These are phyloP conservation scores for Hypoxylon trugodes DNA, from an alignment of 495 filamentous ascomycete species.

Conservation along the genomic window DNA sequence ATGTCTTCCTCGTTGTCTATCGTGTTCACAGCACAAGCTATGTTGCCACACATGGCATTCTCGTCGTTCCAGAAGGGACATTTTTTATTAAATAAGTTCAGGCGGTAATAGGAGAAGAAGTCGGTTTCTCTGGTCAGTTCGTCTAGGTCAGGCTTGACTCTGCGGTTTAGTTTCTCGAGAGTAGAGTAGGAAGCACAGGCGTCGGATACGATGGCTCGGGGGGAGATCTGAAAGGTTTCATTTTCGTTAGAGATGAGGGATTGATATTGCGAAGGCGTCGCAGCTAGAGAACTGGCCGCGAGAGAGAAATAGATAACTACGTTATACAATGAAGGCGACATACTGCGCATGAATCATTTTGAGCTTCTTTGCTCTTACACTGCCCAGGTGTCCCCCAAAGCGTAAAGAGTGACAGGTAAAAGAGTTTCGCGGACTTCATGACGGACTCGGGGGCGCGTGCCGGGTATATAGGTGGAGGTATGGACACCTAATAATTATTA, in stretches of 20 bases:
- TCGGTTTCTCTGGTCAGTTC: slow-evolving; percentile 87
- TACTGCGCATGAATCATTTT: slow-evolving; percentile 59
- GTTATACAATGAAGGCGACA: slow-evolving; percentile 42
- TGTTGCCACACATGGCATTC: slow-evolving; percentile 95
- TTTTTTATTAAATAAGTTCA: slow-evolving; percentile 94
- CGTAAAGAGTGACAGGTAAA: slow-evolving; percentile 80
- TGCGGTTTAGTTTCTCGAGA: slow-evolving; percentile 82
- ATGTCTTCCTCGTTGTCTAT: slow-evolving; percentile 95
- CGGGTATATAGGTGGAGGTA: slow-evolving; percentile 33
- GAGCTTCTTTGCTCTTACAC: slow-evolving; percentile 48
- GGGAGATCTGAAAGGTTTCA: slow-evolving; percentile 58
- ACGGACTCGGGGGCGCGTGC: slow-evolving; percentile 33
- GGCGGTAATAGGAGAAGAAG: slow-evolving; percentile 96
- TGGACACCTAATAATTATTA: slow-evolving; percentile 35
- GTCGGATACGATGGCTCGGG: slow-evolving; percentile 74
- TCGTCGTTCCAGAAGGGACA: slow-evolving; percentile 97
- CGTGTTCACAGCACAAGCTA: slow-evolving; percentile 96
- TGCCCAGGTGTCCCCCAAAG: slow-evolving; percentile 65
- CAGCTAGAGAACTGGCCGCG: slow-evolving; percentile 34
- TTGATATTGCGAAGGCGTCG: slow-evolving; percentile 32
- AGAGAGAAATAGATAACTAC: slow-evolving; percentile 35
- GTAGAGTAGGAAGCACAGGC: slow-evolving; percentile 92
- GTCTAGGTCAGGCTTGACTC: slow-evolving; percentile 80
- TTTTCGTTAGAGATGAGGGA: slow-evolving; percentile 49
- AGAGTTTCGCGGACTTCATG: slow-evolving; percentile 74